Percentiles rank a stretch among this genome's conserved stretches.
phyloP scores from a whole-genome alignment of 1,284 basidiomycete genomes.

The Fomes fomentarius region DNA sequence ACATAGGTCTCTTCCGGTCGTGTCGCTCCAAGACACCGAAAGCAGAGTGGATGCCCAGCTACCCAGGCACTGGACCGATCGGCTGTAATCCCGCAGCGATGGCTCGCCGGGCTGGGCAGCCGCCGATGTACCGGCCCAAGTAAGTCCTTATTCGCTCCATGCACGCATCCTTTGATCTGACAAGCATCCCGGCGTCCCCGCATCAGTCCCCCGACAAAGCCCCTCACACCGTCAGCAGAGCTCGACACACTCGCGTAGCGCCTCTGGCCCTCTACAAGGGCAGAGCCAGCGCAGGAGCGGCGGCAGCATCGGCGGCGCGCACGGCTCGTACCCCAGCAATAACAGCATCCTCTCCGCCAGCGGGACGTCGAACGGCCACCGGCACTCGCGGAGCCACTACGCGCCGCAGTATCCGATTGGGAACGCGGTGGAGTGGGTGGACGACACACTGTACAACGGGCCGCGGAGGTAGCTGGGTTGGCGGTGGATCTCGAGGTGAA shows the following conservation, averaged over 20 bases:
- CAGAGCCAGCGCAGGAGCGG: no score
- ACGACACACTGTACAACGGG: constrained; percentile 48
- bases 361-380: neutral
- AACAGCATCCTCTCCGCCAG: neutral
- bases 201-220: neutral
- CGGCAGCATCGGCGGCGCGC: no score
- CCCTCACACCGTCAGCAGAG: neutral
- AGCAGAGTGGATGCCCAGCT: no score
- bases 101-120: constrained; percentile 13
- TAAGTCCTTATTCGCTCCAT: neutral
- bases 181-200: neutral
- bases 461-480: constrained; percentile 4
- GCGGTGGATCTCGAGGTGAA: no score
- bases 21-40: no score
- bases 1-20: constrained; percentile 11
- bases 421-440: no score
- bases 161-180: neutral
- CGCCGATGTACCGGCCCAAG: constrained; percentile 16
- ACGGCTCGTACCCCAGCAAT: no score
- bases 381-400: constrained; percentile 16
- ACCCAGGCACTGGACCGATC: no score
- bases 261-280: neutral
- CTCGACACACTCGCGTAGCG: constrained; percentile 1
- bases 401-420: constrained; percentile 23
- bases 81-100: constrained; percentile 16